Evolutionary conservation across 129 eudicot species (phyloP).

Genomic region (sunflower (Helianthus annuus)): DNA sequence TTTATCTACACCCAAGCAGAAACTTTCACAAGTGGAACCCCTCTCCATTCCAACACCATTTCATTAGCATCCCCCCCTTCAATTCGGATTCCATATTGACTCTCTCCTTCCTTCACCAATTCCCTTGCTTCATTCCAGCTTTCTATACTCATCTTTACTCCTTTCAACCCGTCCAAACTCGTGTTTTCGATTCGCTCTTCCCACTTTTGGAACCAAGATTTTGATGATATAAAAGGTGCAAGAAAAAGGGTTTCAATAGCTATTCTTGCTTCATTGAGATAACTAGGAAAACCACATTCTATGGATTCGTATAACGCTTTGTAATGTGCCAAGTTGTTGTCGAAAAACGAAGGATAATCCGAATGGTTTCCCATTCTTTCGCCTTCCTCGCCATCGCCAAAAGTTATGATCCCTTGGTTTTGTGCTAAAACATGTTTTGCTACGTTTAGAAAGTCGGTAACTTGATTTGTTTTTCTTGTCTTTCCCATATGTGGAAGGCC

Average conservation of each 20-base stretch:
- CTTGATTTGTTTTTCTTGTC: constrained; percentile 34
- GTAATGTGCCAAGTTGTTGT: constrained; percentile 38
- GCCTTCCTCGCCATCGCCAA: constrained; percentile 56
- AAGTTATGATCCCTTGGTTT: constrained; percentile 45
- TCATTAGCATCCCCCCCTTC: constrained; percentile 47
- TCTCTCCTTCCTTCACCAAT: constrained; percentile 54
- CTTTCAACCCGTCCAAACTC: constrained; percentile 29
- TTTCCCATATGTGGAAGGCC: constrained; percentile 67
- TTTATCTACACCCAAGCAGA: constrained; percentile 51
- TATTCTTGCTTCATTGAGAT: constrained; percentile 60
- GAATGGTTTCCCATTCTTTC: constrained; percentile 17
- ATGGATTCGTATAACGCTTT: constrained; percentile 60
- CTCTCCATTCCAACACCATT: constrained; percentile 68
- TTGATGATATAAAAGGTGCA: constrained; percentile 48
- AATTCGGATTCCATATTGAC: constrained; percentile 44
- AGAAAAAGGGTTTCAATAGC: constrained; percentile 59
- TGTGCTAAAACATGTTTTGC: constrained; percentile 40
- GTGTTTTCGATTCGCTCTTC: constrained; percentile 27
- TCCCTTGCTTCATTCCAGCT: constrained; percentile 52
- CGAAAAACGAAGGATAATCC: constrained; percentile 40
- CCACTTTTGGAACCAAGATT: constrained; percentile 58
- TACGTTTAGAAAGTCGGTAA: constrained; percentile 34
- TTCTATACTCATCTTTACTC: constrained; percentile 36
- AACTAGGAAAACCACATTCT: constrained; percentile 46
- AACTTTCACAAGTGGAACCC: constrained; percentile 54